These are phyloP conservation scores for Aspergillus melleus DNA, from an alignment of 2,329 filamentous ascomycete genomes.

Conservation along the genomic window DNA sequence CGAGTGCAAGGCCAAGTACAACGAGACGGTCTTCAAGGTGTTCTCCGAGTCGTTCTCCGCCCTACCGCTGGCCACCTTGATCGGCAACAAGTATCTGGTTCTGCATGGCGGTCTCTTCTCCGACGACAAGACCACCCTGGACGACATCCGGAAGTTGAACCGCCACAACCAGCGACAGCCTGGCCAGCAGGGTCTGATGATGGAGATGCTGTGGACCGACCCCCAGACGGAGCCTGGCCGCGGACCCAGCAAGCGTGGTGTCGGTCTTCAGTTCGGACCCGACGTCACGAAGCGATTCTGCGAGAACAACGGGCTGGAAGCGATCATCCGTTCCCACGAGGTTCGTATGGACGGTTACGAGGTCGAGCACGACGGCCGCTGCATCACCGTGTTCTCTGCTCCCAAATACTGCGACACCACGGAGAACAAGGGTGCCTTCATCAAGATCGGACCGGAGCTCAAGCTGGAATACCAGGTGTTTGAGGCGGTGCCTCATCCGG, in stretches of 20 bases:
- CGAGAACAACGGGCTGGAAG: constrained; percentile 90
- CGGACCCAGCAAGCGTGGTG: constrained; percentile 92
- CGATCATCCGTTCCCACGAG: constrained; percentile 95
- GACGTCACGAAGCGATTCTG: constrained; percentile 97
- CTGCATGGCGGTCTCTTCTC: constrained; percentile 96
- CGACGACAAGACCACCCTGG: constrained; percentile 82
- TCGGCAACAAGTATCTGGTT: constrained; percentile 87
- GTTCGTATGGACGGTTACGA: constrained; percentile 99
- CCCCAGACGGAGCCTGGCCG: constrained; percentile 83
- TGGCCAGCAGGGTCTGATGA: constrained; percentile 93
- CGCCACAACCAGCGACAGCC: constrained; percentile 89
- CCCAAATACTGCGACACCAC: constrained; percentile 97
- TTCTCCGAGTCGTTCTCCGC: constrained; percentile 99
- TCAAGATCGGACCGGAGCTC: constrained; percentile 90
- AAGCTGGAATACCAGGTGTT: constrained; percentile 93
- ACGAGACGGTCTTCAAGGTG: constrained; percentile 90
- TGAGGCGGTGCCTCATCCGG: constrained; percentile 92
- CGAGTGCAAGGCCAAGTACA: constrained; percentile 98
- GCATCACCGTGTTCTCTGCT: constrained; percentile 97
- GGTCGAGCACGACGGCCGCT: constrained; percentile 91
- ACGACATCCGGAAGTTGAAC: constrained; percentile 92
- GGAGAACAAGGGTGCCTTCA: constrained; percentile 97
- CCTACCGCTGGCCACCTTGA: constrained; percentile 84
- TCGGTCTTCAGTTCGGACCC: constrained; percentile 94
- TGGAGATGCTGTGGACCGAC: constrained; percentile 99